These are phyloP conservation scores for Ciborinia camelliae DNA, from an alignment of 2,329 filamentous ascomycete species.

Conservation along the genomic window DNA sequence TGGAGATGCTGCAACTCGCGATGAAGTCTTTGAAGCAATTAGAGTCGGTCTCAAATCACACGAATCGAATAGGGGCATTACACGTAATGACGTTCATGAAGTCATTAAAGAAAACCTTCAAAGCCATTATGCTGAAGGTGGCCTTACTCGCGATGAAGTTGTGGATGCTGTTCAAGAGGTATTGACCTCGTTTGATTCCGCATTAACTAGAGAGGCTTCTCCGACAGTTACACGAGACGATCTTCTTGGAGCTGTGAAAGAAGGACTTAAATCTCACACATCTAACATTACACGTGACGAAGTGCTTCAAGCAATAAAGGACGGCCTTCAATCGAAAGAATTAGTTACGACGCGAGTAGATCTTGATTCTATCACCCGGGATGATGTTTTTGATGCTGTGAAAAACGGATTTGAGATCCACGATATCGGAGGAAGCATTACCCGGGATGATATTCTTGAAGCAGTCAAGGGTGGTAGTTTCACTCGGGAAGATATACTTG, in stretches of 20 bases:
- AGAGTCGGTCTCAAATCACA: slow-evolving; percentile 77
- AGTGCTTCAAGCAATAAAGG: slow-evolving; percentile 60
- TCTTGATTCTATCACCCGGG: slow-evolving; percentile 49
- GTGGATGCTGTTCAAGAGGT: slow-evolving; percentile 81
- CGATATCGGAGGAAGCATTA: slow-evolving; percentile 63
- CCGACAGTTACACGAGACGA: slow-evolving; percentile 73
- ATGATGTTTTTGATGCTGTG: slow-evolving; percentile 63
- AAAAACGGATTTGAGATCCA: slow-evolving; percentile 59
- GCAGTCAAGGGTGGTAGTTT: slow-evolving; percentile 62
- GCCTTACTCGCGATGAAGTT: slow-evolving; percentile 76
- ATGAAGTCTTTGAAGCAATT: slow-evolving; percentile 81
- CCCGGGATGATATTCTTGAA: slow-evolving; percentile 59
- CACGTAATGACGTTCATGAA: slow-evolving; percentile 78
- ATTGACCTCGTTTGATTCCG: slow-evolving; percentile 78
- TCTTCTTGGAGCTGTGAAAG: slow-evolving; percentile 76
- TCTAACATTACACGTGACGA: slow-evolving; percentile 51
- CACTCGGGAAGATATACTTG: slow-evolving; percentile 59
- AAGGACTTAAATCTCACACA: slow-evolving; percentile 76
- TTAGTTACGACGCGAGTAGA: slow-evolving; percentile 39
- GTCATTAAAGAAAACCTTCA: slow-evolving; percentile 68
- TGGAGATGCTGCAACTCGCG: slow-evolving; percentile 60
- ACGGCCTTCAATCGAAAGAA: slow-evolving; percentile 54
- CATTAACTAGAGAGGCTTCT: slow-evolving; percentile 58
- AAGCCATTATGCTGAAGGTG: slow-evolving; percentile 63
- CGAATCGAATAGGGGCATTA: slow-evolving; percentile 58